Conservation (phyloP, 305 asterid genomes). For the Fraxinus sp. region DNA sequence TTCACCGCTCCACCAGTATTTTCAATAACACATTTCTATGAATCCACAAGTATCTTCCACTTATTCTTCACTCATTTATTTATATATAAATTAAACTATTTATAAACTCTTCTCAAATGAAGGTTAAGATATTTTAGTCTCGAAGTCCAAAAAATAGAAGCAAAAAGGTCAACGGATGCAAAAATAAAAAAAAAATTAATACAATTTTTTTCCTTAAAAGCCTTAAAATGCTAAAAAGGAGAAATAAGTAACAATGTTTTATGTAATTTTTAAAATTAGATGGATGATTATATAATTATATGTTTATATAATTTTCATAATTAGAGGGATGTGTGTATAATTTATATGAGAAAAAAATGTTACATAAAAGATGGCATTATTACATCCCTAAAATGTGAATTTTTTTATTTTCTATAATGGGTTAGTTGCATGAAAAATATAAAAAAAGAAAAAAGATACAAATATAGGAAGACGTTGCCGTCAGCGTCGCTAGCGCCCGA, state of each 20-base stretch:
- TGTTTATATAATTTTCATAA: too few species aligned
- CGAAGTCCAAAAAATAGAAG: background rate
- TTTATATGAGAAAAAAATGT: background rate
- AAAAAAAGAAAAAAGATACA: background rate
- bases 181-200: too few species aligned
- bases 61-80: background rate
- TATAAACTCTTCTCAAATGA: too few species aligned
- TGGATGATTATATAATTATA: background rate
- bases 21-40: background rate
- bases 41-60: too few species aligned
- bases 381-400: background rate
- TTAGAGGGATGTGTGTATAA: background rate
- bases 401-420: background rate
- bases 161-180: background rate
- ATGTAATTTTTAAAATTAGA: too few species aligned
- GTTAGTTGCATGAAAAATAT: background rate
- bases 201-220: too few species aligned
- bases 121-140: background rate
- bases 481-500: background rate
- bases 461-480: background rate
- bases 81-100: background rate
- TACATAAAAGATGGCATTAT: background rate
- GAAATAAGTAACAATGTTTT: background rate
- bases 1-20: too few species aligned
- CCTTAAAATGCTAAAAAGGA: background rate